Evolutionary conservation across 2,329 filamentous ascomycete genomes (phyloP).

Genomic region (Botryotinia convoluta): DNA sequence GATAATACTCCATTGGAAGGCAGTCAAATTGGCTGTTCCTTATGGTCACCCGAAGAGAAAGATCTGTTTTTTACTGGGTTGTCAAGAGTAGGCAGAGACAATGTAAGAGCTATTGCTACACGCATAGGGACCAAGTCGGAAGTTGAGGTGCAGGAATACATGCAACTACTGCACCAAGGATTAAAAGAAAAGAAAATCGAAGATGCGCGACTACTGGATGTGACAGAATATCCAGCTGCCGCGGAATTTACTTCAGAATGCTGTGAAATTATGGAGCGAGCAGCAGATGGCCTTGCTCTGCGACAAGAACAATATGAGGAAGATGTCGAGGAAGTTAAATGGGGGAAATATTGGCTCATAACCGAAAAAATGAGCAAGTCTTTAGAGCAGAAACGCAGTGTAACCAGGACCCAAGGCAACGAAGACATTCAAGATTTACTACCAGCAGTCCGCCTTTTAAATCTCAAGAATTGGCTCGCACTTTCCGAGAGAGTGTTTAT

Average conservation of each 20-base stretch:
- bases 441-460: conserved; percentile 56
- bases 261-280: conserved; percentile 62
- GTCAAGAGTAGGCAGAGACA: conserved; percentile 59
- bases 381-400: conserved; percentile 28
- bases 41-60: conserved; percentile 74
- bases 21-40: conserved; percentile 65
- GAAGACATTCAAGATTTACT: conserved; percentile 40
- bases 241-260: conserved; percentile 67
- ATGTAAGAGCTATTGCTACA: conserved; percentile 60
- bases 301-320: conserved; percentile 64
- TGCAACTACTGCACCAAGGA: conserved; percentile 57
- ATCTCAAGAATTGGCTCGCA: conserved; percentile 57
- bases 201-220: conserved; percentile 40
- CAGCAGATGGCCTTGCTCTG: conserved; percentile 63
- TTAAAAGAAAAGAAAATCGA: conserved; percentile 33
- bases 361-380: conserved; percentile 38
- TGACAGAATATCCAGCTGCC: conserved; percentile 66
- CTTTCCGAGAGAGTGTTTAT: conserved; percentile 71
- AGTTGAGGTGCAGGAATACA: conserved; percentile 69
- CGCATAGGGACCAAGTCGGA: conserved; percentile 69
- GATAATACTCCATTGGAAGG: conserved; percentile 38
- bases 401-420: conserved; percentile 18
- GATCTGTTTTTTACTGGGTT: conserved; percentile 64
- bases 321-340: conserved; percentile 55
- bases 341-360: conserved; percentile 66